Conservation (phyloP, 2,329 filamentous ascomycete species). For the Aspergillus costaricaensis region DNA sequence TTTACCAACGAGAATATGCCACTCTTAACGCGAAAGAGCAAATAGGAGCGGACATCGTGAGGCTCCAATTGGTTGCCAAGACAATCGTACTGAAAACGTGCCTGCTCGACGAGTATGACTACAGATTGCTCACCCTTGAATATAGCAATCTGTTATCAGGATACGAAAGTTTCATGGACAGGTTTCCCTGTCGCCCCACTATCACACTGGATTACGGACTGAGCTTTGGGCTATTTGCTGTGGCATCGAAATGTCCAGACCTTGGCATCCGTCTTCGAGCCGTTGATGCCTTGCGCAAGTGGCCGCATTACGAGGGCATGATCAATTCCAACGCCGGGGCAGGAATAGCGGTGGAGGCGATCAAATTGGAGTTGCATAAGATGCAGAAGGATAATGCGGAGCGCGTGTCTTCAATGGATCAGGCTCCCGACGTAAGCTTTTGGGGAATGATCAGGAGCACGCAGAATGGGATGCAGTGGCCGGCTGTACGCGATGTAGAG, state of each 20-base stretch:
- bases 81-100: slow-evolving; percentile 13
- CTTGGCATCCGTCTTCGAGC: slow-evolving; percentile 14
- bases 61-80: slow-evolving; percentile 10
- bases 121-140: slow-evolving; percentile 7
- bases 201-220: slow-evolving; percentile 12
- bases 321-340: slow-evolving; percentile 18
- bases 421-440: too few relatives aligned
- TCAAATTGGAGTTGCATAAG: slow-evolving; percentile 9
- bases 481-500: too few relatives aligned
- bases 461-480: too few relatives aligned
- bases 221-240: slow-evolving; percentile 14
- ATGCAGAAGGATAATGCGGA: background rate
- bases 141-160: slow-evolving; percentile 8
- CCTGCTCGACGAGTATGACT: slow-evolving; percentile 10
- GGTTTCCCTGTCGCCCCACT: slow-evolving; percentile 11
- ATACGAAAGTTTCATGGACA: slow-evolving; percentile 6
- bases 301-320: slow-evolving; percentile 21
- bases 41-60: slow-evolving; percentile 10
- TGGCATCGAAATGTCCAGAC: slow-evolving; percentile 17
- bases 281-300: slow-evolving; percentile 14
- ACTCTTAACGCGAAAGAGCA: slow-evolving; percentile 3
- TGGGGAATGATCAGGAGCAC: too few relatives aligned
- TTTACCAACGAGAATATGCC: background rate
- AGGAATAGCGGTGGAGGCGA: slow-evolving; percentile 7
- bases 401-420: too few relatives aligned